Evolutionary conservation across 306 rosid species (phyloP).

Genomic region (Glycine tomentella): DNA sequence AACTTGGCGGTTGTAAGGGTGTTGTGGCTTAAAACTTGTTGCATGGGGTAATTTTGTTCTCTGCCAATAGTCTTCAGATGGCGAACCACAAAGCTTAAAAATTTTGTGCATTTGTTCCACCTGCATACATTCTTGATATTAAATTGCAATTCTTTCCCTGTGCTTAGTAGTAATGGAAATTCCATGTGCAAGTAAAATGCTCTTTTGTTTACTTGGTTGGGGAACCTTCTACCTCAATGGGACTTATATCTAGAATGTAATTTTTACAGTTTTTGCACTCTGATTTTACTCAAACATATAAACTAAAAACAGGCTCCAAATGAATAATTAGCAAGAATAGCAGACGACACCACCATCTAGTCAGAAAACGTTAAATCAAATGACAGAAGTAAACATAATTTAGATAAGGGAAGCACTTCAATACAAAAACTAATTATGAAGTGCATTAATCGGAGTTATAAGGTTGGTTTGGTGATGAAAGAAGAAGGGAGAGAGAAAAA

Average conservation of each 20-base stretch:
- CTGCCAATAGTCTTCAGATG: constrained; percentile 83
- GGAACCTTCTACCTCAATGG: no score
- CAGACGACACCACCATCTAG: neutral
- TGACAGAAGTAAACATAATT: constrained; percentile 48
- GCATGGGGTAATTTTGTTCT: constrained; percentile 81
- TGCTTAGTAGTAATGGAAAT: neutral
- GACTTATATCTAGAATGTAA: no score
- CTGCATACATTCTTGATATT: constrained; percentile 48
- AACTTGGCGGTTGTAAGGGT: constrained; percentile 66
- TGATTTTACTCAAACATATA: neutral
- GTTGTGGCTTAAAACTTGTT: constrained; percentile 93
- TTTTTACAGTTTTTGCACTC: neutral
- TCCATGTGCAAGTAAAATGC: neutral
- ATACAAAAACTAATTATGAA: neutral
- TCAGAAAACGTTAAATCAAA: neutral
- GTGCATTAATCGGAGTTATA: neutral
- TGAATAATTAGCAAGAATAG: neutral
- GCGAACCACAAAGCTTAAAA: constrained; percentile 95
- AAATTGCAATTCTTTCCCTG: constrained; percentile 1
- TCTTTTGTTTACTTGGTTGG: no score
- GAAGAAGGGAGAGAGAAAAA: no score
- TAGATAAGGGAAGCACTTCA: neutral
- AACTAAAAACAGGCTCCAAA: neutral
- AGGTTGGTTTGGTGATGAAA: no score
- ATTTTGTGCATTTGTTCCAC: constrained; percentile 98